Percentiles rank a stretch among this genome's conserved stretches.
These are phyloP conservation scores for Phytopythium helicoides DNA, from an alignment of 352 stramenopile genomes.

Conservation along the genomic window DNA sequence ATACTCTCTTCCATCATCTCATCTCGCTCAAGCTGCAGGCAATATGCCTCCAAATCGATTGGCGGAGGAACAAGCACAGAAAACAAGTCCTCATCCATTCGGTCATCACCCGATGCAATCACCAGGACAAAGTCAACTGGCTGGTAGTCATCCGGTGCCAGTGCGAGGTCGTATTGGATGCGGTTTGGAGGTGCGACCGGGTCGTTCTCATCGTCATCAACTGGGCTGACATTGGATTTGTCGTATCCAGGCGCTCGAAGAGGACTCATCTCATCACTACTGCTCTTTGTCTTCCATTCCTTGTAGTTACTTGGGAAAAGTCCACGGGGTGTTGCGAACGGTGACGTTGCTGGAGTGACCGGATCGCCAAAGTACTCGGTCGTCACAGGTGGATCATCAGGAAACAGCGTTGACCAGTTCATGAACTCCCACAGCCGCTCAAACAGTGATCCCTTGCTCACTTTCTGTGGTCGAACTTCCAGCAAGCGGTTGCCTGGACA, in stretches of 20 bases:
- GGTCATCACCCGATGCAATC: conserved; percentile 80
- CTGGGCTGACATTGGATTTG: conserved; percentile 8
- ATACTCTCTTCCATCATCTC: conserved; percentile 24
- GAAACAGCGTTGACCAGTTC: conserved; percentile 68
- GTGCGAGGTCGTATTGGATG: conserved; percentile 15
- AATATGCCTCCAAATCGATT: conserved; percentile 83
- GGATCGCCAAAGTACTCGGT: conserved; percentile 74
- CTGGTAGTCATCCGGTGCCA: conserved; percentile 21
- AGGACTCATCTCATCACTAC: conserved; percentile 4
- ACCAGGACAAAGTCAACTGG: conserved; percentile 81
- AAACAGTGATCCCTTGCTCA: conserved; percentile 79
- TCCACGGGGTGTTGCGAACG: conserved; percentile 40
- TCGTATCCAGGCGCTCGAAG: background rate
- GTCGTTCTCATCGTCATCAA: conserved; percentile 11
- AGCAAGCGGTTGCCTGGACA: conserved; percentile 72
- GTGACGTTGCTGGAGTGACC: conserved; percentile 40
- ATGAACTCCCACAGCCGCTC: conserved; percentile 85
- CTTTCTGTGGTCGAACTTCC: conserved; percentile 75
- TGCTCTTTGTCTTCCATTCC: conserved; percentile 7
- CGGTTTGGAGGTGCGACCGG: background rate
- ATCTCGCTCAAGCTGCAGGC: conserved; percentile 69
- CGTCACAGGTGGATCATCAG: conserved; percentile 56
- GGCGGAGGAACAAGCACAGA: conserved; percentile 69
- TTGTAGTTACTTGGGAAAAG: conserved; percentile 16
- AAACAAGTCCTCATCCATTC: conserved; percentile 85